A percentile compares a stretch with the other conserved stretches of the same genome.
Evolutionary conservation across 257 asterid genomes (phyloP).

Genomic region (Coffea canephora): DNA sequence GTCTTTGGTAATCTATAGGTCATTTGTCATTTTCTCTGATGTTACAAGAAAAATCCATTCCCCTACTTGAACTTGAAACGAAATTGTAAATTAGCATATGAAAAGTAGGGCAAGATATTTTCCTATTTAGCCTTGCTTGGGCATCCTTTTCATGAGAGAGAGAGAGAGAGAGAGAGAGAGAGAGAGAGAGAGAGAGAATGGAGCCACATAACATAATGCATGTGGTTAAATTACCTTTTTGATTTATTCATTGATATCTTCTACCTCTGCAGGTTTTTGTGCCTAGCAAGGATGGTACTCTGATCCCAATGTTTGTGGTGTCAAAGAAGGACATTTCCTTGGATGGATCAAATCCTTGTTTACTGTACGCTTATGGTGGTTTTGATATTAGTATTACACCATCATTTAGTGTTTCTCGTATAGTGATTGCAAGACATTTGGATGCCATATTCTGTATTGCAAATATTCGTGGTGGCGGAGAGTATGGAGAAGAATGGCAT

Average conservation of each 20-base stretch:
- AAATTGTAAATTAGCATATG: background rate
- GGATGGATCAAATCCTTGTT: slow-evolving; percentile 89
- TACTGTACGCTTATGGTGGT: slow-evolving; percentile 87
- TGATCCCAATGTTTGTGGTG: slow-evolving; percentile 75
- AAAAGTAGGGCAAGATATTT: background rate
- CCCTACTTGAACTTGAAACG: background rate
- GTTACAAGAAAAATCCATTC: too few species aligned
- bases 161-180: too few species aligned
- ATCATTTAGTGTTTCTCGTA: slow-evolving; percentile 55
- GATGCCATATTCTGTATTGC: slow-evolving; percentile 71
- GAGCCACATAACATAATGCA: too few species aligned
- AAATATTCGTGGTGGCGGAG: slow-evolving; percentile 98
- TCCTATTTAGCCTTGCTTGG: background rate
- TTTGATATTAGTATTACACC: slow-evolving; percentile 77
- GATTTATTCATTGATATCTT: background rate
- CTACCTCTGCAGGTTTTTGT: slow-evolving; percentile 59
- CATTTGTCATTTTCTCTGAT: too few species aligned
- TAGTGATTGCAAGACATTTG: slow-evolving; percentile 64
- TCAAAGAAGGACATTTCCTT: slow-evolving; percentile 65
- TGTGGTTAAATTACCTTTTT: background rate
- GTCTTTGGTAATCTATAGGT: too few species aligned
- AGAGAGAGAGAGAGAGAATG: too few species aligned
- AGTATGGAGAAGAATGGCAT: slow-evolving; percentile 98
- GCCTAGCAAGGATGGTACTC: slow-evolving; percentile 76
- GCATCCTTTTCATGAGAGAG: background rate